Evolutionary conservation across 306 rosid species (phyloP), one percentile per base, ranked within the genome.

Genomic region (Clitoria ternatea): DNA sequence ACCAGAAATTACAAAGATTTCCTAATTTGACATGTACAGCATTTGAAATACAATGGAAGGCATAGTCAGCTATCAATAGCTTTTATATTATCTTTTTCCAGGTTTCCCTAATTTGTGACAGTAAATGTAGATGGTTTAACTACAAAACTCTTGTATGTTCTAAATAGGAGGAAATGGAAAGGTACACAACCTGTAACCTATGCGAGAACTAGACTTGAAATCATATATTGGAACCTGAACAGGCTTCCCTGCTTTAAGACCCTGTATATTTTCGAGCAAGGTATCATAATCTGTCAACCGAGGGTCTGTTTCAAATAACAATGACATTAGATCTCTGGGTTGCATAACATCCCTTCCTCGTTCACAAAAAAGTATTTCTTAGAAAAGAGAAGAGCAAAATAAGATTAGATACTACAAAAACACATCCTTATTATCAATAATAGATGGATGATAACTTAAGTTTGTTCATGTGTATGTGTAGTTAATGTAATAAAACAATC

Each of bases 271-370:
- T 77, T 89, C 80, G 7, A 94, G 97, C 91, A 94, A 79, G 52
- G 96, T 79, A 64, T 91, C 92, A 73, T 94, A 94, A 87, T 94
- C 99, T 24, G 99, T 87, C 84, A 94, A 77, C 74, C 99, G 99
- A 24, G 99, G 99, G 75, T 91, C 99, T 94, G 94, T 71, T 79
- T 42, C 77, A 82, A 87, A 78, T 69, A 63, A 68, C 64, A 48
- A 65, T 20, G 69, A 22, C 40, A 70, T 87, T 48, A 79, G 75
- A 79, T 68, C 43, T 71, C 73, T 44, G 37, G n/a, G 13, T 53
- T 47, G 62, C 63, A 67, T 57, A 74, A 73, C 80, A 76, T 39
- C 48, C 77, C 76, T 54, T 67, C 64, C 77, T 33, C 40, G 60
- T 69, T 61, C 56, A 50, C 39, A 48, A 5, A 57, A 30, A 56